Evolutionary conservation across 208 protist species (phyloP).

Genomic region (Trichomonas tenax): DNA sequence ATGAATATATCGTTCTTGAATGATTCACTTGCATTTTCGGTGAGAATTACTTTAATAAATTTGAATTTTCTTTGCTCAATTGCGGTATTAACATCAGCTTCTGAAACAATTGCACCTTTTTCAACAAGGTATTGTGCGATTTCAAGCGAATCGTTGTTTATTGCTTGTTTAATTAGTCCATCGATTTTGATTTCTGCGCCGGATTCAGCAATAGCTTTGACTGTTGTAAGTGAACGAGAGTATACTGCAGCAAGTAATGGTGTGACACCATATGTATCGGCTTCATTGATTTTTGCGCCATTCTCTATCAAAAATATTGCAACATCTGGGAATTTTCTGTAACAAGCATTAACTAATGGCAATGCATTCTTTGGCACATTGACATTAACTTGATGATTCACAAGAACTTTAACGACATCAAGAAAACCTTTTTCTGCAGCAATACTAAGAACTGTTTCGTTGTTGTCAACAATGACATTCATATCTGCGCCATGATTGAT

Average conservation of each 20-base stretch:
- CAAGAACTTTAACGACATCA: not conserved
- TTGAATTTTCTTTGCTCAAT: not conserved
- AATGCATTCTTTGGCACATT: not conserved
- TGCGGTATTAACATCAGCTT: not conserved
- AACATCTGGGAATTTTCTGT: not conserved
- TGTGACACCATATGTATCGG: not conserved
- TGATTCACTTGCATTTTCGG: not conserved
- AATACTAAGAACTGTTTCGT: not conserved
- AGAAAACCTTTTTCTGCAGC: not conserved
- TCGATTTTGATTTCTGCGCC: not conserved
- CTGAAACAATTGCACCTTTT: not conserved
- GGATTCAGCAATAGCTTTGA: not conserved
- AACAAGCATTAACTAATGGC: not conserved
- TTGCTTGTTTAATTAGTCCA: not conserved
- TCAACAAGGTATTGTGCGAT: not conserved
- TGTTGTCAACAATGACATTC: not conserved
- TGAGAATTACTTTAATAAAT: not conserved
- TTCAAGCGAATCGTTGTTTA: not conserved
- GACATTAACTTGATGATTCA: not conserved
- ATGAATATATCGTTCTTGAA: not conserved
- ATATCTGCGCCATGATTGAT: not conserved
- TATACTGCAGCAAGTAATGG: not conserved
- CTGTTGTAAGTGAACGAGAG: not conserved
- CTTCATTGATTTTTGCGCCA: not conserved
- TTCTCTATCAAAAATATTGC: not conserved